Evolutionary conservation across 2,329 filamentous ascomycete genomes (phyloP).

Genomic region (Epichloe sp.): DNA sequence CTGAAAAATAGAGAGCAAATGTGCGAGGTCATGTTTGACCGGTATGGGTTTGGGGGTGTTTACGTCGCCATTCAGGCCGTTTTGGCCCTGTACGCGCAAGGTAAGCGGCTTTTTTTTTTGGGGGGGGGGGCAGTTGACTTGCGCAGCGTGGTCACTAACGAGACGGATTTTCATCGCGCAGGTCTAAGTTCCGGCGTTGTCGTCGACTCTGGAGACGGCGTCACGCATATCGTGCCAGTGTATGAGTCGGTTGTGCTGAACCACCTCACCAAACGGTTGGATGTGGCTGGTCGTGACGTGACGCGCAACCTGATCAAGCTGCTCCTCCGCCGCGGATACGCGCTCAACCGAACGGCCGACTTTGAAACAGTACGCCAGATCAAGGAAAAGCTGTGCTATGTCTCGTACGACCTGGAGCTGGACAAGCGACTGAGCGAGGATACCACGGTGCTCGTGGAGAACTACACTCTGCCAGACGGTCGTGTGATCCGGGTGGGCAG

Average conservation of each 20-base stretch:
- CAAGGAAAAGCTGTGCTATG: slow-evolving; percentile 99
- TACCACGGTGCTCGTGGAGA: slow-evolving; percentile 92
- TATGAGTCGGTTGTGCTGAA: slow-evolving; percentile 98
- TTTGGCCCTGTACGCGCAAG: slow-evolving; percentile 89
- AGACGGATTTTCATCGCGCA: slow-evolving; percentile 17
- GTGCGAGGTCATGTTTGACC: slow-evolving; percentile 98
- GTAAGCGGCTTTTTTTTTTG: slow-evolving; percentile 37
- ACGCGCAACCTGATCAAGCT: slow-evolving; percentile 97
- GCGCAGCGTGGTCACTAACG: background rate
- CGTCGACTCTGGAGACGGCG: slow-evolving; percentile 94
- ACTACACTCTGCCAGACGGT: slow-evolving; percentile 92
- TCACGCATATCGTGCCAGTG: slow-evolving; percentile 96
- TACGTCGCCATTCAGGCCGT: slow-evolving; percentile 98
- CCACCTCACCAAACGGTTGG: slow-evolving; percentile 84
- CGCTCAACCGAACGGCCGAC: slow-evolving; percentile 93
- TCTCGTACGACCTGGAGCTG: slow-evolving; percentile 92
- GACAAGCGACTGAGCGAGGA: slow-evolving; percentile 95
- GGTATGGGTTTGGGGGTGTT: slow-evolving; percentile 89
- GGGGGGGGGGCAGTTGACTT: background rate
- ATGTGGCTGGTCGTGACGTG: slow-evolving; percentile 92
- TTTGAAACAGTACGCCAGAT: slow-evolving; percentile 98
- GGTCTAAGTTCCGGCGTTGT: slow-evolving; percentile 90
- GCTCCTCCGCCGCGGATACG: slow-evolving; percentile 84
- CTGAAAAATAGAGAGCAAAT: slow-evolving; percentile 94
- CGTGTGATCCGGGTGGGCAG: slow-evolving; percentile 92